A percentile compares a stretch with the other conserved stretches of the same genome.
phyloP scores from a whole-genome alignment of 164 flowering plant genomes.

The Chloranthus sessilifolius region DNA sequence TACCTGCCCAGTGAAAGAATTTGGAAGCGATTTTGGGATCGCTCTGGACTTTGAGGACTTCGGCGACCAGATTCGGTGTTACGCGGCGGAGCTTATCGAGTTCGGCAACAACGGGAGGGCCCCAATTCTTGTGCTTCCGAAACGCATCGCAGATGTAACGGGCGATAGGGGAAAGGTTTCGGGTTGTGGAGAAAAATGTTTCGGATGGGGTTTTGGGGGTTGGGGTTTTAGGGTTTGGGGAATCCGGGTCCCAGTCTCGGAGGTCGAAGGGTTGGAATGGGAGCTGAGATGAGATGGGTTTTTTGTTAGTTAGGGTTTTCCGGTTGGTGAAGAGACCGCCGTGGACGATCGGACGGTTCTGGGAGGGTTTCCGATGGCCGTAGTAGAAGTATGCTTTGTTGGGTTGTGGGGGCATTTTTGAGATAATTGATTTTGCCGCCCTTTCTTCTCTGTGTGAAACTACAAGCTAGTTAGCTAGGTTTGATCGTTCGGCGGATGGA shows the following conservation, averaged over 20 bases:
- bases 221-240: constrained; percentile 10
- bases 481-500: no score
- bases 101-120: constrained; percentile 49
- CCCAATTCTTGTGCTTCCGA: constrained; percentile 65
- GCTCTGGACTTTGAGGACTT: constrained; percentile 69
- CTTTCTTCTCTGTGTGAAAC: no score
- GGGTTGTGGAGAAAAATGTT: constrained; percentile 39
- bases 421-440: constrained; percentile 39
- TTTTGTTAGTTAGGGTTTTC: constrained; percentile 24
- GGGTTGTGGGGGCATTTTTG: constrained; percentile 34
- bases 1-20: constrained; percentile 93
- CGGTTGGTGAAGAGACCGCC: constrained; percentile 86
- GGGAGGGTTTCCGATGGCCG: constrained; percentile 83
- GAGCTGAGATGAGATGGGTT: constrained; percentile 14
- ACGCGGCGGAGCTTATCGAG: constrained; percentile 83
- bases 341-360: constrained; percentile 69
- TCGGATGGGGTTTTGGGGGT: constrained; percentile 34
- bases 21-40: constrained; percentile 54
- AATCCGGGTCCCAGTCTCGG: constrained; percentile 72
- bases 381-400: constrained; percentile 61
- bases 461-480: no score
- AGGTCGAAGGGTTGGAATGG: constrained; percentile 30
- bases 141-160: constrained; percentile 82
- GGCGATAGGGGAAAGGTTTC: constrained; percentile 77
- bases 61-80: constrained; percentile 70